Evolutionary conservation across 1,139 yeast genomes (phyloP).

Genomic region (Kurtzmaniella natalensis): DNA sequence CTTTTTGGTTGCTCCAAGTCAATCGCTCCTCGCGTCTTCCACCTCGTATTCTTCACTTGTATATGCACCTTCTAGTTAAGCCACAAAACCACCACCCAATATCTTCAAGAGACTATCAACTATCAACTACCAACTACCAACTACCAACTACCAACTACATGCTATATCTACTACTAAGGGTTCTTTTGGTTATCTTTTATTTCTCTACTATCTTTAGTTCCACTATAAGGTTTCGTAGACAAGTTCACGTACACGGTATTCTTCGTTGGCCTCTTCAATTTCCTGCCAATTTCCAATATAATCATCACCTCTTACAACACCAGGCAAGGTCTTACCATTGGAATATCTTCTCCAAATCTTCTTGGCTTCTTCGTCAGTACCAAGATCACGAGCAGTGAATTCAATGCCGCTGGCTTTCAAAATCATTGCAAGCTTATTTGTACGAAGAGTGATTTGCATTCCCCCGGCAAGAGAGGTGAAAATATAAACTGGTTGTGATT

Average conservation of each 20-base stretch:
- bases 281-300: constrained; percentile 80
- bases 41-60: no score
- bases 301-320: constrained; percentile 90
- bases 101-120: no score
- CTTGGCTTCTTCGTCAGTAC: constrained; percentile 84
- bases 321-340: constrained; percentile 76
- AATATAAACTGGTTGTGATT: constrained; percentile 61
- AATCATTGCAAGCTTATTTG: constrained; percentile 73
- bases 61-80: no score
- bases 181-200: no score
- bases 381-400: constrained; percentile 72
- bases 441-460: constrained; percentile 75
- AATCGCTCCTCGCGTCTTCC: no score
- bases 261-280: constrained; percentile 81
- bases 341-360: constrained; percentile 80
- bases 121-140: no score
- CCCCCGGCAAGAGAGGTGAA: constrained; percentile 91
- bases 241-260: constrained; percentile 60
- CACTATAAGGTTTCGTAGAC: constrained; percentile 52
- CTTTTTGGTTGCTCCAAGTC: no score
- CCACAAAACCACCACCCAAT: no score
- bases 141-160: no score
- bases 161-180: no score
- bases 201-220: no score
- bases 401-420: constrained; percentile 69